Percentiles rank a stretch among this genome's conserved stretches.
These are phyloP conservation scores for Peronospora destructor DNA, from an alignment of 352 stramenopile genomes.

Conservation along the genomic window DNA sequence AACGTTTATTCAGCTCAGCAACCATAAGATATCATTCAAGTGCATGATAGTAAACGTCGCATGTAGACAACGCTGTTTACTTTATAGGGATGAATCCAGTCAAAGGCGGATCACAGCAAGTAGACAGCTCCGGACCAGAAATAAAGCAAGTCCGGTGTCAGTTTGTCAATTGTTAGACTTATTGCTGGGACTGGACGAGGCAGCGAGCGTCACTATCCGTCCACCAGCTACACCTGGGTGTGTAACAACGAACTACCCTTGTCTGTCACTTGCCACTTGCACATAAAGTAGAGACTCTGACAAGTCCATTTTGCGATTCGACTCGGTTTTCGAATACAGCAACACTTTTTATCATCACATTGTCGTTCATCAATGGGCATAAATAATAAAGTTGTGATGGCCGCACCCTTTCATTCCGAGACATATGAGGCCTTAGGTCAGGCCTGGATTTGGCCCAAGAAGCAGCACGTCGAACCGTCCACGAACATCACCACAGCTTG, in stretches of 20 bases:
- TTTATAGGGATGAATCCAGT: no score
- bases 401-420: slow-evolving; percentile 19
- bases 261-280: slow-evolving; percentile 16
- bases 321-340: no score
- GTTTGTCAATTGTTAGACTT: slow-evolving; percentile 16
- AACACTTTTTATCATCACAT: no score
- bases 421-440: slow-evolving; percentile 37
- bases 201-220: slow-evolving; percentile 15
- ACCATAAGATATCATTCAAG: no score
- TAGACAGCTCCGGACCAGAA: slow-evolving; percentile 3
- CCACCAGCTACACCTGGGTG: slow-evolving; percentile 2
- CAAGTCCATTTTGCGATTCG: no score
- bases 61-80: no score
- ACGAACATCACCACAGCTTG: slow-evolving; percentile 7
- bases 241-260: slow-evolving; percentile 1
- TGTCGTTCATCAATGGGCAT: slow-evolving; percentile 13
- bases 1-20: no score
- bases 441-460: slow-evolving; percentile 30
- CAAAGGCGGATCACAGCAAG: no score
- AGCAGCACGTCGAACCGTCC: slow-evolving; percentile 27
- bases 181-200: slow-evolving; percentile 12
- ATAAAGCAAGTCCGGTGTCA: slow-evolving; percentile 1
- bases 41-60: no score
- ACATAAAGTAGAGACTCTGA: not conserved
- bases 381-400: slow-evolving; percentile 10